Base-by-base conservation (phyloP, 179 eudicot species). In the Beta corolliflora region DNA sequence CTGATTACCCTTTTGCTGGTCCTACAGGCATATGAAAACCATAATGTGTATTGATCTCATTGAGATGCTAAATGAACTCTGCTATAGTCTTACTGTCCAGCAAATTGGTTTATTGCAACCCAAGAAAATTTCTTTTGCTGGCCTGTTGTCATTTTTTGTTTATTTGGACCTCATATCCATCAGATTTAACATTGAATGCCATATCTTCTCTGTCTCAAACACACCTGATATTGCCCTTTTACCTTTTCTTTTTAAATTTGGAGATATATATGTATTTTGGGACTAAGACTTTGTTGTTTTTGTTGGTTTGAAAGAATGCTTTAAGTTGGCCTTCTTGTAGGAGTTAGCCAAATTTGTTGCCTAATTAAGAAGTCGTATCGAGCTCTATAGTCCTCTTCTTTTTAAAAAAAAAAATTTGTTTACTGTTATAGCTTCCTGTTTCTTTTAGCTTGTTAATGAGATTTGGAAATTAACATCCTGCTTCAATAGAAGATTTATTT, bases 61-160 rank as follows among this genome's bases (percentile, higher is more conserved):
- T 56, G 74, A 46, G 76, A 79, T 71, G 82, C 68, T 71, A 70
- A 44, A 55, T 36, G 9, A 79, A 69, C 68, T 44, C 52, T 67
- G 74, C 18, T 53, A 45, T 45, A 46, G 29, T 25, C 70, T 67
- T 77, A 66, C 68, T 45, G 81, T 44, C 56, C 19, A 21, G 6
- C 29, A 60, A 7, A 48, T 46, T 23, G 44, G 48, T 64, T 53
- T 66, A 56, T 53, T 66, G 73, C 81, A 52, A 66, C 58, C 61
- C 71, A 64, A 63, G 54, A 16, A 77, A 48, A 8, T 61, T 60
- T 7, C 2, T 59, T 25, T 23, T 53, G 5, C 25, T 72, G 59
- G 60, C 25, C 15, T 36, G 41, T 15, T 64, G 58, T 44, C 13
- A 2, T 61, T 61, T 76, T 19, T 18, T 18, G 19, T 53, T 46